Percentiles rank a stretch among this genome's conserved stretches.
Evolutionary conservation across 169 alveolate genomes (phyloP).

Genomic region (Blepharisma undulans): DNA sequence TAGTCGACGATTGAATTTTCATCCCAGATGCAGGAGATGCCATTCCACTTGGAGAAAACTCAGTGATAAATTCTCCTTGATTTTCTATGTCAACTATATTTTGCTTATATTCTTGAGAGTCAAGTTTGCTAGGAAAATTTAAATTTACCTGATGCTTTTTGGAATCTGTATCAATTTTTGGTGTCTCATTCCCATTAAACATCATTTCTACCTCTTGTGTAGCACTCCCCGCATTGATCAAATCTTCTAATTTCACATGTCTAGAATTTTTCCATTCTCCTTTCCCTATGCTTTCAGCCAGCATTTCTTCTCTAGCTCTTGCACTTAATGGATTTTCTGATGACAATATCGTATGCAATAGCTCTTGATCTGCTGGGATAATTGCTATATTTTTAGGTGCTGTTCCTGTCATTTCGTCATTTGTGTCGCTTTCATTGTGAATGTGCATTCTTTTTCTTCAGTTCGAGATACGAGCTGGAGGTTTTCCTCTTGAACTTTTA

Average conservation of each 20-base stretch:
- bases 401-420: not conserved
- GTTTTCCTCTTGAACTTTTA: constrained; percentile 32
- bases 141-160: not conserved
- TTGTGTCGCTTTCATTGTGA: not conserved
- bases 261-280: not conserved
- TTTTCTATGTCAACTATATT: not conserved
- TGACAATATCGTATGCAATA: not conserved
- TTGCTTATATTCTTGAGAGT: not conserved
- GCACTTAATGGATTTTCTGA: constrained; percentile 30
- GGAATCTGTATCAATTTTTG: not conserved
- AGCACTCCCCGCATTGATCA: not conserved
- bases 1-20: not conserved
- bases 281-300: not conserved
- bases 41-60: not conserved
- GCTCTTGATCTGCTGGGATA: not conserved
- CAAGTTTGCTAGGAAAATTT: not conserved
- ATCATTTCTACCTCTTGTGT: not conserved
- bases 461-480: constrained; percentile 10
- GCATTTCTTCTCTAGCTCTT: not conserved
- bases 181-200: not conserved
- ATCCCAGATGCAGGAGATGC: not conserved
- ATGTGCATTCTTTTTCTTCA: not conserved
- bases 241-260: constrained; percentile 15
- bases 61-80: not conserved
- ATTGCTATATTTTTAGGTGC: not conserved